Conservation (phyloP, 805 yeast genomes). For the Ogataea angusta region DNA sequence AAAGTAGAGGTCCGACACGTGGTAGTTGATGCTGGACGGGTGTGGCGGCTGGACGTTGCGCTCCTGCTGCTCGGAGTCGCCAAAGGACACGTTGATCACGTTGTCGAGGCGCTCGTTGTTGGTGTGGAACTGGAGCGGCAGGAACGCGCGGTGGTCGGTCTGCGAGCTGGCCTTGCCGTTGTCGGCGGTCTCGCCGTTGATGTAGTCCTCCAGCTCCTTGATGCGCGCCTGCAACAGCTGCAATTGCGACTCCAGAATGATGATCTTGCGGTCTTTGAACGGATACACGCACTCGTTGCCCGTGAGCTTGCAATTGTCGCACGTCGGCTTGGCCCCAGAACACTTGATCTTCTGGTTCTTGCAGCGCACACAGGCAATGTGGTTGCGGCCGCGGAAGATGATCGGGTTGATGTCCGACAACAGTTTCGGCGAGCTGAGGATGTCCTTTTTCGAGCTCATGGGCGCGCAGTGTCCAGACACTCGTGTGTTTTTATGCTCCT, state of each 20-base stretch:
- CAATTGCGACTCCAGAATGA: slow-evolving; percentile 29
- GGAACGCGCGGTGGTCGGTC: slow-evolving; percentile 13
- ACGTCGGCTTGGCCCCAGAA: slow-evolving; percentile 37
- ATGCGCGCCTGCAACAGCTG: slow-evolving; percentile 25
- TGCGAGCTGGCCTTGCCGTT: slow-evolving; percentile 10
- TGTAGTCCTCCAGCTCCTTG: slow-evolving; percentile 21
- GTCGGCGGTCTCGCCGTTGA: slow-evolving; percentile 5
- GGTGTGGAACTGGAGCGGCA: slow-evolving; percentile 22
- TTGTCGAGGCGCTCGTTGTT: slow-evolving; percentile 23
- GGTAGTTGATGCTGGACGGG: slow-evolving; percentile 16
- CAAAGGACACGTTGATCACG: slow-evolving; percentile 27
- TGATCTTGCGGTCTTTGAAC: slow-evolving; percentile 29
- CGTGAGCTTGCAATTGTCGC: slow-evolving; percentile 26
- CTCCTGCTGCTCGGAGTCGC: slow-evolving; percentile 24
- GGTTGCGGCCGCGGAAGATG: slow-evolving; percentile 29
- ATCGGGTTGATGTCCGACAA: slow-evolving; percentile 23
- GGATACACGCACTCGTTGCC: slow-evolving; percentile 27
- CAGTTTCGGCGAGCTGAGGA: slow-evolving; percentile 13
- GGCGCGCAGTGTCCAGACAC: not conserved
- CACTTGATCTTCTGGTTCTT: slow-evolving; percentile 50
- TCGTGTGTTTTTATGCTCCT: not conserved
- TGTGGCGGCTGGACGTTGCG: slow-evolving; percentile 5
- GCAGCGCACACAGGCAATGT: slow-evolving; percentile 48
- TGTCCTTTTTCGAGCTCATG: slow-evolving; percentile 16
- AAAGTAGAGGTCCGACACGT: slow-evolving; percentile 19